These are phyloP conservation scores for Ascochyta viciae-villosae DNA, from an alignment of 2,329 filamentous ascomycete species.

Conservation along the genomic window DNA sequence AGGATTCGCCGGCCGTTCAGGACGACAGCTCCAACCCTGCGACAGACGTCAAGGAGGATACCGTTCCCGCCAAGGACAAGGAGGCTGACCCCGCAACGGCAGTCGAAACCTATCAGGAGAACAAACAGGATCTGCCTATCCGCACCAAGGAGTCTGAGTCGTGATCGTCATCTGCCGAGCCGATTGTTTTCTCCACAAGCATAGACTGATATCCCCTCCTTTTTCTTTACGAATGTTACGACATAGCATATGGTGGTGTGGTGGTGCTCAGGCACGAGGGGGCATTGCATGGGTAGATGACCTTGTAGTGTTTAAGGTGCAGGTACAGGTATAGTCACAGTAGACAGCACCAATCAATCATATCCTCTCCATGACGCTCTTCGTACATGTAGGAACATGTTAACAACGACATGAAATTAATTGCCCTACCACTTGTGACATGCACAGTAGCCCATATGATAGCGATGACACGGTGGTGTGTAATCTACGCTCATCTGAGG, in stretches of 20 bases:
- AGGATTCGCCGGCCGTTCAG: conserved; percentile 1
- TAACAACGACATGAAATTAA: no score
- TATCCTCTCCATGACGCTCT: no score
- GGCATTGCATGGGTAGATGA: neutral
- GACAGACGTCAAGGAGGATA: neutral
- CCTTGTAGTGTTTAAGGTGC: neutral
- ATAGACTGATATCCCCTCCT: conserved; percentile 16
- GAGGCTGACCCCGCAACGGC: conserved; percentile 22
- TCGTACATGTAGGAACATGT: no score
- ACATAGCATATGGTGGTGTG: conserved; percentile 9
- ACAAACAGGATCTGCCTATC: conserved; percentile 15
- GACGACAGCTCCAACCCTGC: neutral
- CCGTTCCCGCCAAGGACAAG: conserved; percentile 20
- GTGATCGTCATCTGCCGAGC: conserved; percentile 9
- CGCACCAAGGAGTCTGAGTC: conserved; percentile 21
- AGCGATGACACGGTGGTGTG: no score
- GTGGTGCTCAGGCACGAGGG: neutral
- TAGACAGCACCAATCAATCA: neutral
- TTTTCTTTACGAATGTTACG: conserved; percentile 9
- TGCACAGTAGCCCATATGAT: no score
- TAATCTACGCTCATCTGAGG: no score
- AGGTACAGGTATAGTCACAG: neutral
- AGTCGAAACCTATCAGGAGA: conserved; percentile 14
- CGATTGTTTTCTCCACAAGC: neutral
- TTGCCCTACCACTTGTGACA: no score